Conservation (phyloP, 2,329 filamentous ascomycete species). For the Herpotrichia juniperi region DNA sequence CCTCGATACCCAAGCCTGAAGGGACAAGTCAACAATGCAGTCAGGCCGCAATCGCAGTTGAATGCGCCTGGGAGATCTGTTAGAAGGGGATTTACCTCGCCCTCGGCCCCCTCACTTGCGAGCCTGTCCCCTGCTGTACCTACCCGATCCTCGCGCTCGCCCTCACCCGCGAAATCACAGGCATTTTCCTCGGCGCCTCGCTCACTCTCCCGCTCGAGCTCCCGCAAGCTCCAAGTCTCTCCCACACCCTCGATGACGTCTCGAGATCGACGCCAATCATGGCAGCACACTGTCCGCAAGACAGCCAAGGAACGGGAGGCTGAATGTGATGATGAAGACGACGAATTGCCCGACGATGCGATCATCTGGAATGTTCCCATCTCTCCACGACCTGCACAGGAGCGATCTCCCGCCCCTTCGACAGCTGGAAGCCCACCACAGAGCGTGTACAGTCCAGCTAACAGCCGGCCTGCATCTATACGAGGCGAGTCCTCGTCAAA, state of each 20-base stretch:
- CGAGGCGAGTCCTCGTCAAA: constrained; percentile 25
- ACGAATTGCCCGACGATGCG: constrained; percentile 77
- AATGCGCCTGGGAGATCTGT: constrained; percentile 46
- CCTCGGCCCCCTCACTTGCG: constrained; percentile 41
- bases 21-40: constrained; percentile 44
- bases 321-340: constrained; percentile 77
- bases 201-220: constrained; percentile 41
- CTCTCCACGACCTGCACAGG: constrained; percentile 61
- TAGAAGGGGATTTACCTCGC: constrained; percentile 50
- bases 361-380: constrained; percentile 83
- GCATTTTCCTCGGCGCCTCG: constrained; percentile 31
- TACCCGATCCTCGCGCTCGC: constrained; percentile 42
- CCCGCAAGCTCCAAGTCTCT: constrained; percentile 38
- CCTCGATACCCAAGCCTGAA: constrained; percentile 49
- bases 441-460: constrained; percentile 22
- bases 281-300: constrained; percentile 72
- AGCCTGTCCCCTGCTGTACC: constrained; percentile 36
- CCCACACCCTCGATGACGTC: constrained; percentile 32
- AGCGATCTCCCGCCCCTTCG: constrained; percentile 46
- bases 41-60: constrained; percentile 43
- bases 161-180: constrained; percentile 40
- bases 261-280: constrained; percentile 58
- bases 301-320: constrained; percentile 73
- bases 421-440: constrained; percentile 36
- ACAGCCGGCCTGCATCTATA: constrained; percentile 18